These are phyloP conservation scores for Penicillium verhagenii DNA, from an alignment of 495 filamentous ascomycete species.

Conservation along the genomic window DNA sequence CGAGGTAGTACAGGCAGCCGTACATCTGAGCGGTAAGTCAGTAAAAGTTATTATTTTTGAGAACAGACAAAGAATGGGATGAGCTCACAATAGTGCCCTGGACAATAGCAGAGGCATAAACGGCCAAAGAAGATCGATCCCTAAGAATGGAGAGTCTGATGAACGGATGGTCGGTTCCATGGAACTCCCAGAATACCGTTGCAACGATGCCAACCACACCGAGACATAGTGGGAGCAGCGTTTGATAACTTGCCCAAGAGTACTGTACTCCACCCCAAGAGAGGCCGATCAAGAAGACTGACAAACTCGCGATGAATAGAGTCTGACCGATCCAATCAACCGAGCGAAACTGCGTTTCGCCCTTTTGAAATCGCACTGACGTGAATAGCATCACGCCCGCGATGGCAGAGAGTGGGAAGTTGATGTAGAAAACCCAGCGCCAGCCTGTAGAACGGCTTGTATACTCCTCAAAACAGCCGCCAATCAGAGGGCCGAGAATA, in stretches of 20 bases:
- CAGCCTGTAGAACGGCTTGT: slow-evolving; percentile 9
- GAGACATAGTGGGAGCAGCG: slow-evolving; percentile 46
- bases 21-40: background rate
- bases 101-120: background rate
- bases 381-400: slow-evolving; percentile 13
- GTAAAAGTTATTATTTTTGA: background rate
- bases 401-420: slow-evolving; percentile 24
- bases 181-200: slow-evolving; percentile 40
- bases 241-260: slow-evolving; percentile 44
- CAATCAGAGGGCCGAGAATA: slow-evolving; percentile 26
- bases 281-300: slow-evolving; percentile 49
- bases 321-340: slow-evolving; percentile 45
- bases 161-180: slow-evolving; percentile 40
- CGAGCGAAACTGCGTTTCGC: slow-evolving; percentile 16
- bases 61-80: background rate
- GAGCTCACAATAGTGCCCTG: background rate
- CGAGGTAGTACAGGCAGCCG: background rate
- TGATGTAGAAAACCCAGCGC: slow-evolving; percentile 34
- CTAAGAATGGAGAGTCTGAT: background rate
- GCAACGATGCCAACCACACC: slow-evolving; percentile 30
- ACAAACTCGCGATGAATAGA: slow-evolving; percentile 36
- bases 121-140: background rate
- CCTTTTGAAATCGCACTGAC: slow-evolving; percentile 10
- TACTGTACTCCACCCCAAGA: slow-evolving; percentile 59
- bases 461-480: slow-evolving; percentile 23